phyloP scores from a whole-genome alignment of 345 rosid genomes.

The Salix dunnii region DNA sequence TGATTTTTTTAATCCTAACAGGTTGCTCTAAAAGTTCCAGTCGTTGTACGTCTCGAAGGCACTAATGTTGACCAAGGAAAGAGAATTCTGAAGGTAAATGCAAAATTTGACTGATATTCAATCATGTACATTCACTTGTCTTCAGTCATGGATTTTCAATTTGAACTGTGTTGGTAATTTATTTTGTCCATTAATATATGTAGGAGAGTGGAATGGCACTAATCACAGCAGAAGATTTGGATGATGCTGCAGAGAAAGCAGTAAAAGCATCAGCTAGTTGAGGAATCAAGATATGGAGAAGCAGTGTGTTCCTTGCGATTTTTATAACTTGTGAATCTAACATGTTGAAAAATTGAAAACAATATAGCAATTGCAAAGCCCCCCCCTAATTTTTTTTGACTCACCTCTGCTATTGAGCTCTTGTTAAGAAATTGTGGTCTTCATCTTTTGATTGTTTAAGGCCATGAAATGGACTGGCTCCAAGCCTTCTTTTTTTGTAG shows the following conservation, averaged over 20 bases:
- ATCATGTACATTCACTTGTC: neutral
- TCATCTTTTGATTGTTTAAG: neutral
- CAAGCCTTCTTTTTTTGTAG: neutral
- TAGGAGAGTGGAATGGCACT: conserved; percentile 94
- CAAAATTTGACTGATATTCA: conserved; percentile 2
- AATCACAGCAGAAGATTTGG: conserved; percentile 90
- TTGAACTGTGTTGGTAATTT: neutral
- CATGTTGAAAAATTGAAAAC: conserved; percentile 6
- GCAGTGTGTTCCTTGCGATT: neutral
- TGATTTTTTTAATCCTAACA: conserved; percentile 14
- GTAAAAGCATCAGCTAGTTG: conserved; percentile 42
- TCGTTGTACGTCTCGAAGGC: conserved; percentile 76
- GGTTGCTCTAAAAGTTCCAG: conserved; percentile 94
- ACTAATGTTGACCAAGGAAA: conserved; percentile 74
- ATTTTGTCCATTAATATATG: conserved; percentile 3
- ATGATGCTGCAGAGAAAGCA: conserved; percentile 97
- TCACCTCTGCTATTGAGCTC: neutral
- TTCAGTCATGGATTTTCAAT: neutral
- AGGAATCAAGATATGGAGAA: neutral
- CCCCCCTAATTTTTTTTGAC: neutral
- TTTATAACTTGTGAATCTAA: neutral
- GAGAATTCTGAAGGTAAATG: conserved; percentile 77
- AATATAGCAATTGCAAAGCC: conserved; percentile 2
- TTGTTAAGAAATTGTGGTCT: neutral
- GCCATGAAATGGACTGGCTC: neutral